Evolutionary conservation across 257 asterid genomes (phyloP), one percentile per base, ranked within the genome.

Genomic region (Petrea volubilis): DNA sequence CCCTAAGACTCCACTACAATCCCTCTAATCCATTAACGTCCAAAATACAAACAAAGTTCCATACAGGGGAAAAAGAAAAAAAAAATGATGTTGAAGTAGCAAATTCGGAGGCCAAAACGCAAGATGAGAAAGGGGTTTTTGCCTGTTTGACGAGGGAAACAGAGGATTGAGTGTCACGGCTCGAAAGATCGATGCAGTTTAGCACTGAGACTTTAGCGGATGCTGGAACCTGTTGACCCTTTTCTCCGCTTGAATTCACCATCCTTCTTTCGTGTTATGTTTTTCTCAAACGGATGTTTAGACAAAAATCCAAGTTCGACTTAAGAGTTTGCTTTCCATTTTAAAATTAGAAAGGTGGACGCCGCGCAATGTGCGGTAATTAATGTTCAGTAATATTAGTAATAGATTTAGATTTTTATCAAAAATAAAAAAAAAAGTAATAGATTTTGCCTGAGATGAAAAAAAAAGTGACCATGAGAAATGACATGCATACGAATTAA

Each of bases 101-200:
- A 46, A 5, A 31, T 25, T 34, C 28, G 8, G 10, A 23, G 15
- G 14, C 12, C 11, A 38, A 46, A 34, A 21, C 27, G 50, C 9
- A 17, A 31, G 51, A 21, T 15, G 59, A 21, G 21, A 13, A 31
- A 34, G 47, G 25, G 65, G 18, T 13, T 28, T 49, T 12, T 73
- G 67, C 92, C 92, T 84, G 85, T 76, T 84, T 84, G 58, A 86
- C 73, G 24, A 82, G 87, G 7, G 80, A 57, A 60, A 82, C 89
- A 0, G 89, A 75, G 46, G 81, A 72, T 7, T 76, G 74, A 60
- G 69, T 71, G 69, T 86, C 86, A 25, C 80, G 59, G 70, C 72
- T 58, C 1, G 86, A 80, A 38, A 86, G 89, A 74, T 86, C 92
- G 65, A 86, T 68, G 50, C 84, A 78, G 34, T 71, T 76, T n/a